These are phyloP conservation scores for Camillea tinctor DNA, from an alignment of 2,329 filamentous ascomycete genomes.

Conservation along the genomic window DNA sequence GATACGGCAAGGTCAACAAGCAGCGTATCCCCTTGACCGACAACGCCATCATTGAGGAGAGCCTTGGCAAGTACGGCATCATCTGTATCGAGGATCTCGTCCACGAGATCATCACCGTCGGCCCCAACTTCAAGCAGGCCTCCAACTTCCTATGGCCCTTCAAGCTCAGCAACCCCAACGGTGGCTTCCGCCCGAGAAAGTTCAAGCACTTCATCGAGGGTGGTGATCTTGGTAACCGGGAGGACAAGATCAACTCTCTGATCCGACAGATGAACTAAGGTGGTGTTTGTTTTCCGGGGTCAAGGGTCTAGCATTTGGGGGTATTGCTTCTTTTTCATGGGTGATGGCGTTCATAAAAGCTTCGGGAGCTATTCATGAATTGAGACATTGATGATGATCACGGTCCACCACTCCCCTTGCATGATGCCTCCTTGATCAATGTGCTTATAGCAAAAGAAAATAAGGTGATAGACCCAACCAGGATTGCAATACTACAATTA, in stretches of 20 bases:
- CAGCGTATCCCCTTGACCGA: conserved; percentile 95
- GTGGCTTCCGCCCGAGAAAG: conserved; percentile 94
- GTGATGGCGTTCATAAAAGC: conserved; percentile 34
- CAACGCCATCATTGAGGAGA: conserved; percentile 96
- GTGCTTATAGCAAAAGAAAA: neutral
- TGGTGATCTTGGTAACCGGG: conserved; percentile 97
- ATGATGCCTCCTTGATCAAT: neutral
- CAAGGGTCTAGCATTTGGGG: conserved; percentile 31
- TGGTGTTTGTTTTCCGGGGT: conserved; percentile 22
- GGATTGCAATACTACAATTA: neutral
- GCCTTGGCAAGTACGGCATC: conserved; percentile 96
- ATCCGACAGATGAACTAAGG: conserved; percentile 98
- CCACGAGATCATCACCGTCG: conserved; percentile 98
- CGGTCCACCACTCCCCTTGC: conserved; percentile 18
- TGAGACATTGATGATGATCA: conserved; percentile 35
- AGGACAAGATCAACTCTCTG: conserved; percentile 95
- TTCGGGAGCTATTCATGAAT: conserved; percentile 35
- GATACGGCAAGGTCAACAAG: conserved; percentile 98
- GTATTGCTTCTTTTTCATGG: conserved; percentile 35
- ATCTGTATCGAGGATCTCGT: conserved; percentile 99
- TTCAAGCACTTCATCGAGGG: conserved; percentile 99
- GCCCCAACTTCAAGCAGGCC: conserved; percentile 99
- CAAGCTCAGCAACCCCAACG: conserved; percentile 98
- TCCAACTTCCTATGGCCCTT: conserved; percentile 99
- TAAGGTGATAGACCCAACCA: neutral